Conservation (phyloP, 1,284 basidiomycete species). For the Cryptococcus sp. region DNA sequence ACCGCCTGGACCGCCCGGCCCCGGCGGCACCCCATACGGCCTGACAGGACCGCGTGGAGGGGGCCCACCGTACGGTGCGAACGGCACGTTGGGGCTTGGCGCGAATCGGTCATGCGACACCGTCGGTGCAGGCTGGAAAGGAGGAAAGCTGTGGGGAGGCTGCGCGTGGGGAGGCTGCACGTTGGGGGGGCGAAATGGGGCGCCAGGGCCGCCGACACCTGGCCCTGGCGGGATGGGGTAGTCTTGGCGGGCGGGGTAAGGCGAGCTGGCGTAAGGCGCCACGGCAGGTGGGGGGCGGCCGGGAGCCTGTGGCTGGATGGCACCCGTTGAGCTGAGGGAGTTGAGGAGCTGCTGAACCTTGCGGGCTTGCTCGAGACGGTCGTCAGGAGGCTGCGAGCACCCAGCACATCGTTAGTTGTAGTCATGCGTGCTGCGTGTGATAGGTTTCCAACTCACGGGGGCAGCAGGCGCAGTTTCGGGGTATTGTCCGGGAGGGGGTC, state of each 20-base stretch:
- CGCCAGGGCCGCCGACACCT: background rate
- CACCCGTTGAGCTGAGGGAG: background rate
- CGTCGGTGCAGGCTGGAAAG: background rate
- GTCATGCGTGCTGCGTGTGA: background rate
- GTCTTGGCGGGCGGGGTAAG: slow-evolving; percentile 3
- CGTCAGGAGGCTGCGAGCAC: slow-evolving; percentile 19
- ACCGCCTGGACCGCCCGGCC: slow-evolving; percentile 4
- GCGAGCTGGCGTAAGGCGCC: background rate
- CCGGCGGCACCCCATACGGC: slow-evolving; percentile 1
- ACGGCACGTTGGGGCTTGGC: background rate
- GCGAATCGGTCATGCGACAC: slow-evolving; percentile 2
- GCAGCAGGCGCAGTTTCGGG: slow-evolving; percentile 3
- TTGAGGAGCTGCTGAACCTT: slow-evolving; percentile 28
- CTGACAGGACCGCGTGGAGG: slow-evolving; percentile 5
- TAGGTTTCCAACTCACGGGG: slow-evolving; percentile 1
- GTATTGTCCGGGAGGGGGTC: slow-evolving; percentile 1
- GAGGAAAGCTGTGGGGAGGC: background rate
- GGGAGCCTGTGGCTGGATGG: background rate
- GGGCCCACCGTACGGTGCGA: background rate
- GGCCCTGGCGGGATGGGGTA: background rate
- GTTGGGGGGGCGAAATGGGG: slow-evolving; percentile 1
- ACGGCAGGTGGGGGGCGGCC: background rate
- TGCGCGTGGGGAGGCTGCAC: background rate
- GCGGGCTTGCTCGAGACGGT: slow-evolving; percentile 38
- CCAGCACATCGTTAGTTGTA: background rate